Evolutionary conservation across 179 eudicot genomes (phyloP), one percentile per base, ranked within the genome.

Genomic region (Drosera spatulata): DNA sequence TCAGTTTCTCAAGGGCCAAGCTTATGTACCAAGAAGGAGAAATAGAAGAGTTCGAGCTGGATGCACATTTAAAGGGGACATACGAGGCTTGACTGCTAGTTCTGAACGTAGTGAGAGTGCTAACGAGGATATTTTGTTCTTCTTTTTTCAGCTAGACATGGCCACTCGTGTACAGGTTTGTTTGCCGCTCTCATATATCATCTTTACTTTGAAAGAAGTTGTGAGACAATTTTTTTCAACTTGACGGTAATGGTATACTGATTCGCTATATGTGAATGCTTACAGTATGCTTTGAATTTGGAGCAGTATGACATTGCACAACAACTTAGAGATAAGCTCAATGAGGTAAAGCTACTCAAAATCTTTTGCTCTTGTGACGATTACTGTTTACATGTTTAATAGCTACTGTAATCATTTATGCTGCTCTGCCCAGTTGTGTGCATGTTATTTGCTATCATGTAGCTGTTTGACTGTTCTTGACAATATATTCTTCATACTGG

Each of bases 61-160:
- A 59, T 91, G 98, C 96, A 70, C 80, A 43, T 91, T 91, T 63
- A 82, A 61, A 66, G 82, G 95, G 58, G 79, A 79, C 48, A 84
- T 84, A 37, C 76, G 88, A 66, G 79, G 77, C 3, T 75, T 67
- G 60, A 83, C 84, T 44, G 85, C 96, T 48, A 80, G 79, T 64
- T 69, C 71, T 50, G 98, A 91, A 70, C 89, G 74, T n/a, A 91
- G 96, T 78, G 98, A 91, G 68, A 85, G 69, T 61, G 89, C 87
- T 55, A 86, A 88, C 72, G 95, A 88, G 66, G 95, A 91, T 70
- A 80, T 91, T 54, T 56, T 91, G 76, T 74, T 91, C 69, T 91
- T 91, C 88, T 91, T 88, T 75, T 84, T 88, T 70, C 91, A 88
- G 79, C 75, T 91, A 66, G 98, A 91, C 69, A 75, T 91, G 85